Base-by-base conservation (phyloP, 2,329 filamentous ascomycete genomes). In the Pyricularia pennisetigena region DNA sequence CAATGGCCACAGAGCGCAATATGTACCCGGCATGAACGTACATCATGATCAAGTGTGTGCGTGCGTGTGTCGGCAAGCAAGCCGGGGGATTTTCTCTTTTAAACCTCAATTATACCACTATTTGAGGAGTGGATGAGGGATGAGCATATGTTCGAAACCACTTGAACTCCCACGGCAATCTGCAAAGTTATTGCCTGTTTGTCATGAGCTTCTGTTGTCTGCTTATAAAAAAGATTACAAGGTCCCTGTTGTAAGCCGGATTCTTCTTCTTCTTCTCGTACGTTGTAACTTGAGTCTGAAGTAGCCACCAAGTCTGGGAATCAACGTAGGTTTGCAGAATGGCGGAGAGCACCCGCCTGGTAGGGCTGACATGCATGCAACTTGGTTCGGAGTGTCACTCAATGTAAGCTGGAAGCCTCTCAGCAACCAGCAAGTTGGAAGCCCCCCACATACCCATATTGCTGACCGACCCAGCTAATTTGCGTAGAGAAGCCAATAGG, bases 301-400 rank as follows among this genome's bases (percentile, higher is more conserved):
- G 20, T 54, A 54, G 41, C 20, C 41, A 54, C 41, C 16, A 3
- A 54, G 41, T 54, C 41, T 54, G 20, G 5, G 20, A 54, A n/a
- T n/a, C 41, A 20, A 54, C 16, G 24, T 62, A 28, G 59, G 12
- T 28, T 62, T 28, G 59, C 59, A 62, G 59, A 62, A 62, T 62
- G 59, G 59, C 59, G 59, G 59, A 62, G 59, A 28, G 23, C 59
- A 28, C 8, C 59, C 59, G 41, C 41, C 41, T 54, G 59, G 59
- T 62, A 62, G 59, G 59, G 59, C 59, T 62, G 59, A 62, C 59
- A 20, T 62, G 59, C 59, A 62, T 62, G 59, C 59, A 62, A 26
- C 59, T 20, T 62, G 20, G 26, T 62, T 62, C 28, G 59, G 16
- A 28, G 59, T 62, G 28, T 26, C 59, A 62, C 59, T 62, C 57